These are phyloP conservation scores for Colletotrichum higginsianum DNA, from an alignment of 2,329 filamentous ascomycete genomes.

Conservation along the genomic window DNA sequence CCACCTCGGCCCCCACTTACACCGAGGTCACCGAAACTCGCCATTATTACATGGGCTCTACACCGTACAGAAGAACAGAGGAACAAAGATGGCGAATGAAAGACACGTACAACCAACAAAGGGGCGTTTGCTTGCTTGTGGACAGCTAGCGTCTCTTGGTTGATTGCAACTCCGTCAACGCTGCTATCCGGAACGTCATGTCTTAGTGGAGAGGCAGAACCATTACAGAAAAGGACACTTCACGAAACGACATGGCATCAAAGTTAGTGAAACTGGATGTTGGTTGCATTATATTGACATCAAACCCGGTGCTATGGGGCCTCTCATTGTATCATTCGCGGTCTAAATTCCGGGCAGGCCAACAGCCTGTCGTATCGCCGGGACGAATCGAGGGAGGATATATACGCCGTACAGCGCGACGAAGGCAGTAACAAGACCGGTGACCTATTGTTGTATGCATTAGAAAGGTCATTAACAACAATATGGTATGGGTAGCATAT, in stretches of 20 bases:
- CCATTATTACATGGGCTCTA: too few species aligned
- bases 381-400: constrained; percentile 66
- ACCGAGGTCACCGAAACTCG: not conserved
- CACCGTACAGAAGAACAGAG: too few species aligned
- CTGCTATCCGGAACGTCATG: not conserved
- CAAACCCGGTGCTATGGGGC: not conserved
- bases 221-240: too few species aligned
- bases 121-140: not conserved
- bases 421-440: constrained; percentile 66
- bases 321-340: too few species aligned
- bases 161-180: not conserved
- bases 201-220: not conserved
- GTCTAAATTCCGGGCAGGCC: constrained; percentile 67
- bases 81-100: not conserved
- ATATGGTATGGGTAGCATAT: fast-evolving
- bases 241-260: not conserved
- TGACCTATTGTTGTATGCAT: constrained; percentile 58
- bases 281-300: not conserved
- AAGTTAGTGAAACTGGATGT: constrained; percentile 4
- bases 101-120: not conserved
- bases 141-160: fast-evolving
- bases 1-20: constrained; percentile 9
- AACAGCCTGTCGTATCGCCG: constrained; percentile 60
- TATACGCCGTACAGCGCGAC: constrained; percentile 66
- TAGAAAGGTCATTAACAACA: constrained; percentile 39